These are phyloP conservation scores for Setaria italica DNA, from an alignment of 202 grass and related monocot species.

Conservation along the genomic window DNA sequence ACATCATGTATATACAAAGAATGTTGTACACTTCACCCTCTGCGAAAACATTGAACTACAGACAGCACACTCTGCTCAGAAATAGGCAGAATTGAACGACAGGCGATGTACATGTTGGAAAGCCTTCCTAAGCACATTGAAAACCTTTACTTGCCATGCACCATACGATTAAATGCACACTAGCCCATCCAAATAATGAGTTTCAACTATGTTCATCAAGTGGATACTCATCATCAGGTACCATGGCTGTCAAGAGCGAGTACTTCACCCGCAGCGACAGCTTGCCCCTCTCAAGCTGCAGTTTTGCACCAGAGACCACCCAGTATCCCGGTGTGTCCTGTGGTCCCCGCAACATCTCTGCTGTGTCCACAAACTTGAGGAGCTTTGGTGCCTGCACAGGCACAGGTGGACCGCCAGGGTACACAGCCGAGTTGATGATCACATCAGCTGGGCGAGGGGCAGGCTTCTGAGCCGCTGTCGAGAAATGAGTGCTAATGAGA, in stretches of 20 bases:
- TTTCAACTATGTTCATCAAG: conserved; percentile 46
- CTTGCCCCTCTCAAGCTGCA: conserved; percentile 87
- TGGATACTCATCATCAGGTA: conserved; percentile 36
- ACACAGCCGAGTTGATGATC: conserved; percentile 89
- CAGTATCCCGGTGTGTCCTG: conserved; percentile 87
- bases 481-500: conserved; percentile 90
- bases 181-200: background rate
- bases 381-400: conserved; percentile 84
- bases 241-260: conserved; percentile 40
- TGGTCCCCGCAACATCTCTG: conserved; percentile 79
- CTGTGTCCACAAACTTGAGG: conserved; percentile 83
- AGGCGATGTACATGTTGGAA: background rate
- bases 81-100: background rate
- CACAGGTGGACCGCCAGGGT: conserved; percentile 75
- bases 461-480: conserved; percentile 58
- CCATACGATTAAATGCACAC: background rate
- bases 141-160: background rate
- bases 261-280: conserved; percentile 61
- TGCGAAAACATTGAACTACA: background rate
- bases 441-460: conserved; percentile 71
- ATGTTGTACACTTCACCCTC: background rate
- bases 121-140: conserved; percentile 7
- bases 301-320: conserved; percentile 90
- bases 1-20: conserved; percentile 7
- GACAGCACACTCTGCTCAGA: background rate